phyloP scores from a whole-genome alignment of 1,139 yeast genomes.

The Saccharomycopsis crataegensis region DNA sequence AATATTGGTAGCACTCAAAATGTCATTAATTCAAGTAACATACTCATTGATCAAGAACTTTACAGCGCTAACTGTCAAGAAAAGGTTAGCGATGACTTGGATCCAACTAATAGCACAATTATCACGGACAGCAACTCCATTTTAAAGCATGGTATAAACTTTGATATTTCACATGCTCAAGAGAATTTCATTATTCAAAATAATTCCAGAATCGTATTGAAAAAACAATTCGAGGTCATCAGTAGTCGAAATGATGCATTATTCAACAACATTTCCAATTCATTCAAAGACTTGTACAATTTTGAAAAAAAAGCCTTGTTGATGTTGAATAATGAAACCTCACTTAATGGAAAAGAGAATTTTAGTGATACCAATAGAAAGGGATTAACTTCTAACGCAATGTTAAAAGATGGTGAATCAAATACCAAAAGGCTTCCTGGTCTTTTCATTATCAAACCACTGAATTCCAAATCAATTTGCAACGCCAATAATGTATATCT shows the following conservation, averaged over 20 bases:
- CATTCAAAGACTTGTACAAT: constrained; percentile 8
- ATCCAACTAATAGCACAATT: not conserved
- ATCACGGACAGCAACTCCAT: constrained; percentile 7
- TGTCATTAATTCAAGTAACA: not conserved
- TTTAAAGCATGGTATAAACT: constrained; percentile 15
- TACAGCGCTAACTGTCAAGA: not conserved
- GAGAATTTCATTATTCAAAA: constrained; percentile 14
- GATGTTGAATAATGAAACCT: not conserved
- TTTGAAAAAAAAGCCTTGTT: constrained; percentile 5
- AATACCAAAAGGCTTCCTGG: no score
- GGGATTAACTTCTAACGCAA: not conserved
- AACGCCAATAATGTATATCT: no score
- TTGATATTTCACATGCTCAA: not conserved
- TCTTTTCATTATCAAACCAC: no score
- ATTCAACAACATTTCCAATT: constrained; percentile 8
- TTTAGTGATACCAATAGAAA: not conserved
- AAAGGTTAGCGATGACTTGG: not conserved
- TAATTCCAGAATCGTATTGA: constrained; percentile 10
- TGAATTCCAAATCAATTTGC: no score
- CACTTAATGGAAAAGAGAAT: not conserved
- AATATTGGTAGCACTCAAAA: not conserved
- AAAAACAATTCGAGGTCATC: constrained; percentile 14
- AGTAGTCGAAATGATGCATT: constrained; percentile 14
- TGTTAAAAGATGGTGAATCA: no score
- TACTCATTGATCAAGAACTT: not conserved